A percentile compares a stretch with the other conserved stretches of the same genome.
Evolutionary conservation across 2,329 filamentous ascomycete species (phyloP).

Genomic region (Alternaria ethzedia): DNA sequence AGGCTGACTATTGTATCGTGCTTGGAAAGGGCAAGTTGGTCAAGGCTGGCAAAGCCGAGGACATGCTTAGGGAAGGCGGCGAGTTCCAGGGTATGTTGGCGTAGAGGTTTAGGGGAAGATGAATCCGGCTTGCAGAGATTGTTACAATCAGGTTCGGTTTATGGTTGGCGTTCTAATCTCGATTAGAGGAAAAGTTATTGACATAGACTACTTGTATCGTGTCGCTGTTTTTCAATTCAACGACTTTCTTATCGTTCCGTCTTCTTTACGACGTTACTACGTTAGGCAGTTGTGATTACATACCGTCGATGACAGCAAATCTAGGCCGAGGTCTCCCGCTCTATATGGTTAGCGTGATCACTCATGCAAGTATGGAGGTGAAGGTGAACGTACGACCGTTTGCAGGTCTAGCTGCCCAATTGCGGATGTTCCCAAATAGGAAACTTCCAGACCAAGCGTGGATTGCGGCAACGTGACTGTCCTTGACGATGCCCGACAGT

Average conservation of each 20-base stretch:
- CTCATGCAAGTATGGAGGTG: neutral
- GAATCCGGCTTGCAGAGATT: neutral
- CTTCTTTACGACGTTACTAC: neutral
- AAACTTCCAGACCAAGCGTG: neutral
- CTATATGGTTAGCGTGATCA: neutral
- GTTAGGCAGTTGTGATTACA: neutral
- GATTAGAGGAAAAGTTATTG: neutral
- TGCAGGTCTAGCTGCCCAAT: neutral
- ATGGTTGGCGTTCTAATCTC: neutral
- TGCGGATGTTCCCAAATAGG: neutral
- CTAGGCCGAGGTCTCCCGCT: neutral
- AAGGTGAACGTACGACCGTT: neutral
- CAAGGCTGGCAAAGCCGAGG: conserved; percentile 41
- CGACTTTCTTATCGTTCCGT: neutral
- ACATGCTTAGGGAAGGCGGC: conserved; percentile 44
- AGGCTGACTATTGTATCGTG: conserved; percentile 63
- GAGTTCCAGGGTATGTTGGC: conserved; percentile 46
- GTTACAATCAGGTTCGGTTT: neutral
- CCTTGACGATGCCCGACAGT: neutral
- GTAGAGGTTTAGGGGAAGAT: neutral
- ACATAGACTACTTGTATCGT: neutral
- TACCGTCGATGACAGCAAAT: neutral
- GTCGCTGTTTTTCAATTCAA: neutral
- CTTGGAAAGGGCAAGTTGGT: conserved; percentile 59
- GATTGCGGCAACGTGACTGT: neutral